A percentile compares a stretch with the other conserved stretches of the same genome.
Evolutionary conservation across 345 rosid species (phyloP).

Genomic region (Geranium rotundifolium): DNA sequence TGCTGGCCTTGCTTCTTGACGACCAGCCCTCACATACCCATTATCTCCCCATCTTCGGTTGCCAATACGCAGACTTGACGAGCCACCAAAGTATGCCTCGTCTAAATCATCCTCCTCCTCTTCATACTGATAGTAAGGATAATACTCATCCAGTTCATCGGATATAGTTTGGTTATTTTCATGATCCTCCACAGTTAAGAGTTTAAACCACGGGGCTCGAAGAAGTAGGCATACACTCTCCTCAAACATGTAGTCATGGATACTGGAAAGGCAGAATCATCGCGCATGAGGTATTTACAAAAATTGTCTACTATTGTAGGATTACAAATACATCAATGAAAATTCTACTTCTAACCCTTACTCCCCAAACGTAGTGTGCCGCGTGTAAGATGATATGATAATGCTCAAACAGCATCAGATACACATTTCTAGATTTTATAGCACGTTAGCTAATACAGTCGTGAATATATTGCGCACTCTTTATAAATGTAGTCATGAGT

Average conservation of each 20-base stretch:
- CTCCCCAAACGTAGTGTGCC: too few relatives aligned
- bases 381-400: too few relatives aligned
- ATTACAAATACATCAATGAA: too few relatives aligned
- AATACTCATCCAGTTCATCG: slow-evolving; percentile 37
- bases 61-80: slow-evolving; percentile 54
- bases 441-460: too few relatives aligned
- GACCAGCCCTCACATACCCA: slow-evolving; percentile 78
- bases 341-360: too few relatives aligned
- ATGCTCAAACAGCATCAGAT: too few relatives aligned
- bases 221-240: slow-evolving; percentile 90
- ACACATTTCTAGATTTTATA: too few relatives aligned
- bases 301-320: too few relatives aligned
- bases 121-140: slow-evolving; percentile 19
- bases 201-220: slow-evolving; percentile 75
- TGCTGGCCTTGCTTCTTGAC: slow-evolving; percentile 69
- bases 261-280: slow-evolving; percentile 25
- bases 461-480: too few relatives aligned
- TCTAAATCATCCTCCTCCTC: slow-evolving; percentile 48
- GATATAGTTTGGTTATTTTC: slow-evolving; percentile 10
- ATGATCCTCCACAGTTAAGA: slow-evolving; percentile 40
- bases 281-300: too few relatives aligned
- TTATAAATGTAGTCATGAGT: too few relatives aligned
- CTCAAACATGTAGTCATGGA: slow-evolving; percentile 84
- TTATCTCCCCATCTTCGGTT: slow-evolving; percentile 94
- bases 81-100: slow-evolving; percentile 44